These are phyloP conservation scores for Jacaranda mimosifolia DNA, from an alignment of 257 asterid species.

Conservation along the genomic window DNA sequence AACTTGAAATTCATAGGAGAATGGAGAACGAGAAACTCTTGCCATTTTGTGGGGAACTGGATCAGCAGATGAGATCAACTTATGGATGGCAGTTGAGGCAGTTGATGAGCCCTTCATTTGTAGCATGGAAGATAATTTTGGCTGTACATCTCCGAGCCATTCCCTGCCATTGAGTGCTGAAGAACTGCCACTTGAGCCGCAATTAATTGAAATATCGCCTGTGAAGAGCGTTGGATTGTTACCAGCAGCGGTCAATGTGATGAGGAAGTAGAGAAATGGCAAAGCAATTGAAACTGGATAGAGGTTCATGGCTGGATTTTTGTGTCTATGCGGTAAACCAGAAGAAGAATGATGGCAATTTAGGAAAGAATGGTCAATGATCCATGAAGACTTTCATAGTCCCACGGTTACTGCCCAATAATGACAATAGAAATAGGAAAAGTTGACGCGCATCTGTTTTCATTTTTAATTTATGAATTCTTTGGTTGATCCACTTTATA, in stretches of 20 bases:
- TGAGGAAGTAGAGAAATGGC: background rate
- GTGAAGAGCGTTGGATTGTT: conserved; percentile 25
- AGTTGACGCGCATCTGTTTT: background rate
- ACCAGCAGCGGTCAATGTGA: background rate
- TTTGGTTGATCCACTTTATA: too few species aligned
- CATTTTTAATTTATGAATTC: too few species aligned
- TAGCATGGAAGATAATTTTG: conserved; percentile 24
- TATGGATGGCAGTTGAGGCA: conserved; percentile 32
- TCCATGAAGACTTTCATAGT: background rate
- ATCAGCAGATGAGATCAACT: background rate
- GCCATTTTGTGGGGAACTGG: conserved; percentile 35
- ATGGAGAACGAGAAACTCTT: conserved; percentile 34
- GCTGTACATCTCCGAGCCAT: conserved; percentile 54
- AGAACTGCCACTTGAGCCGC: conserved; percentile 41
- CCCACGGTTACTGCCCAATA: background rate
- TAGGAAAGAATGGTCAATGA: background rate
- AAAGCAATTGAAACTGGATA: background rate
- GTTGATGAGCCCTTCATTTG: conserved; percentile 52
- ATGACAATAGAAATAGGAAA: background rate
- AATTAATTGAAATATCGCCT: conserved; percentile 43
- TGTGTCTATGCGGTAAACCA: background rate
- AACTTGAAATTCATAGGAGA: conserved; percentile 35
- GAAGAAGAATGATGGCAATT: background rate
- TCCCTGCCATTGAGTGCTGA: conserved; percentile 47
- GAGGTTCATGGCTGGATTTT: background rate